Evolutionary conservation across 495 filamentous ascomycete species (phyloP), one percentile per base, ranked within the genome.

Genomic region (Penicillium lividum): DNA sequence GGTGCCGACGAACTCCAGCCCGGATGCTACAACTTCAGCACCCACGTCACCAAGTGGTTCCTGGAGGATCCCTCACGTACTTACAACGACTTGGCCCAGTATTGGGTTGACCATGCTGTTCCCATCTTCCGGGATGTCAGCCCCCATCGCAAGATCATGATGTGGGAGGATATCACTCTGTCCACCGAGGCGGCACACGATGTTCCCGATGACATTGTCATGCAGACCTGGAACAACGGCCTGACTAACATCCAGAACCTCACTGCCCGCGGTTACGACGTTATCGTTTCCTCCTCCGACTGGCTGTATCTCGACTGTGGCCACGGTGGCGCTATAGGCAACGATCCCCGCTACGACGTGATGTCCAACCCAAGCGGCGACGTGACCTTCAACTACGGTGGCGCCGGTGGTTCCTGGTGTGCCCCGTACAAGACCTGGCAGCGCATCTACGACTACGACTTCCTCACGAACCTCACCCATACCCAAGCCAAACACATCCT

Each of bases 381-480:
- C 29, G 71, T 75, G 4, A 82, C 68, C 65, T 82, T 83, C 73
- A 84, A 84, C 73, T 84, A 75, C 57, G 73, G 71, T 40, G 82
- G 77, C 58, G 64, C 63, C 53, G 82, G 82, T 18, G 82, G 80
- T n/a, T 78, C 73, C 56, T 84, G 82, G 82, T 84, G 82, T 61
- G 80, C 75, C 0, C 82, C 82, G 0, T 84, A 84, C 71, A 84
- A 84, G 64, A 81, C 80, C 60, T 84, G 82, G 82, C 82, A 84
- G 60, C 79, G 82, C 16, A 82, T 84, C 68, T 84, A 84, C 70
- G 79, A 82, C 70, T 84, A 77, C 66, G 82, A 84, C 56, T 84
- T 84, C 66, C 80, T 80, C 11, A 53, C 61, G 22, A 78, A 79
- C 57, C 76, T 84, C 22, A 80, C 79, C 27, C 61, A 54, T 3